Base-by-base conservation (phyloP, 768 basidiomycete species). In the Hortiboletus flavorubellus region DNA sequence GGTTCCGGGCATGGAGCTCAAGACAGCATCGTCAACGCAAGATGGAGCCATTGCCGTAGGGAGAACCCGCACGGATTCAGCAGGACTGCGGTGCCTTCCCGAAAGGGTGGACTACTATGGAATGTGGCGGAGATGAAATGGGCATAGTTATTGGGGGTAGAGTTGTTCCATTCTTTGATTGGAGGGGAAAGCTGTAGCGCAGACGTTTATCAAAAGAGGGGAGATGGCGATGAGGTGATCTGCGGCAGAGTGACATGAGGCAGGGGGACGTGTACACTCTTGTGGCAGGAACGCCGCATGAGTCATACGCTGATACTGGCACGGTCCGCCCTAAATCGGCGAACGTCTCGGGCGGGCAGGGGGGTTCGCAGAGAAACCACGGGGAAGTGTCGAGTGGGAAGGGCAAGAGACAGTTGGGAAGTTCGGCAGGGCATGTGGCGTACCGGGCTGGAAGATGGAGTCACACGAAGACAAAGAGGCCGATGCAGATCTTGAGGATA, bases 121-220 rank as follows among this genome's bases (percentile, higher is more conserved):
- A 55, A 50, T 31, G 38, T 30, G 62, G 69, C 67, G 67, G 71
- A 72, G 60, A 72, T 72, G 71, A 72, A 72, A 45, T 34, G 49
- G 49, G 38, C 52, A 55, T 45, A 55, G 54, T 55, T 21, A 33
- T 18, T 54, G 23, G 46, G 52, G 34, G 37, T 39, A 54, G 43
- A 46, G 21, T 33, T n/a, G 37, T 46, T 64, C 57, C 60, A 68
- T 71, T 67, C 53, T 44, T 10, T 60, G 65, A 49, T 51, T 39
- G 12, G 47, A 49, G 51, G 46, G 23, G 34, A 47, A 34, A 51
- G 49, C 49, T 49, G 42, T 47, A 46, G 54, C 41, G 44, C 53
- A 49, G 65, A 43, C 26, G 41, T 39, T 40, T 56, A 40, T 53
- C 56, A 56, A 67, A 55, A 53, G 56, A 39, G 54, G 48, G 42